Evolutionary conservation across 2,329 filamentous ascomycete species (phyloP).

Genomic region (Dactylella cylindrospora): DNA sequence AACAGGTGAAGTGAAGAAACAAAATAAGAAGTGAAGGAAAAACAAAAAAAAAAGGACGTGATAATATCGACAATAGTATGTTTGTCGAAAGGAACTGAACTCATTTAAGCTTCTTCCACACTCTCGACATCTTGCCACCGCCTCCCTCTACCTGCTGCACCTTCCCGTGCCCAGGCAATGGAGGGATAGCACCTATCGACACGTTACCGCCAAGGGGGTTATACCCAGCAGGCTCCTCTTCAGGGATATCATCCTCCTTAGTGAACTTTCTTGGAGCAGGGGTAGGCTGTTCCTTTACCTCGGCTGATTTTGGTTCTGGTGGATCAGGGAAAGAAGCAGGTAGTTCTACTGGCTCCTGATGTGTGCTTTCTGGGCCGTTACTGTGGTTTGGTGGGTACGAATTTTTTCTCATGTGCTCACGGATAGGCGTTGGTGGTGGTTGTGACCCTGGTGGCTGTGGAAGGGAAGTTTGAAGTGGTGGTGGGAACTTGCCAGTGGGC

Average conservation of each 20-base stretch:
- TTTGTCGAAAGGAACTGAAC: no score
- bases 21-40: conserved; percentile 3
- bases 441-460: neutral
- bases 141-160: neutral
- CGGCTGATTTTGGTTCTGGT: neutral
- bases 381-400: conserved; percentile 9
- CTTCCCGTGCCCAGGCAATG: conserved; percentile 2
- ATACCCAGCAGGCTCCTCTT: conserved; percentile 25
- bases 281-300: conserved; percentile 1
- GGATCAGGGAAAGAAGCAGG: conserved; percentile 28
- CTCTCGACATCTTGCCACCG: conserved; percentile 34
- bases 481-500: conserved; percentile 33
- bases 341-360: conserved; percentile 24
- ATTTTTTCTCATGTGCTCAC: conserved; percentile 19
- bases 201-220: conserved; percentile 38
- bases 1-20: conserved; percentile 4
- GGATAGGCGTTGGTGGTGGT: conserved; percentile 18
- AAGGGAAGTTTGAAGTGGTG: conserved; percentile 36
- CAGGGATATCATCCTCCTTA: conserved; percentile 26
- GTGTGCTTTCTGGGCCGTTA: conserved; percentile 7
- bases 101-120: conserved; percentile 42
- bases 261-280: conserved; percentile 13
- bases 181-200: no score
- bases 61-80: no score
- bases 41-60: neutral